Evolutionary conservation across 495 filamentous ascomycete species (phyloP), one percentile per base, ranked within the genome.

Genomic region (Hypoxylon crocopeplum): DNA sequence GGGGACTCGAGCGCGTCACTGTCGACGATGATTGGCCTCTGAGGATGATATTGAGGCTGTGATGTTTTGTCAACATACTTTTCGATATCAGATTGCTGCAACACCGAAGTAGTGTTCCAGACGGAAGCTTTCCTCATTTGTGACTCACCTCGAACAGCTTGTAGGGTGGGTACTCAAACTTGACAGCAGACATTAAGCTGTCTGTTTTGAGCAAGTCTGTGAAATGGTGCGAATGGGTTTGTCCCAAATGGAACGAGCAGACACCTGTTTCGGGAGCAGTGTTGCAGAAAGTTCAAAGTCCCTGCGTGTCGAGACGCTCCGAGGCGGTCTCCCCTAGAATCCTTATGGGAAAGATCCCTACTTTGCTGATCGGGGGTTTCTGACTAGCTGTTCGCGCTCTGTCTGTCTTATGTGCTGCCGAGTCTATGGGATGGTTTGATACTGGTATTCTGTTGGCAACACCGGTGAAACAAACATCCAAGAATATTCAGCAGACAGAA

Each of bases 141-240:
- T 32, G 48, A 72, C 78, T 74, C 52, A 81, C 78, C 71, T 80
- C 77, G 58, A 74, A 80, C 62, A 80, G 70, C 72, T 79, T 79
- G 62, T 79, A 81, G 45, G 73, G 68, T 50, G 76, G 73, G 59
- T 74, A 73, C 50, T 75, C 71, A 54, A 77, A 77, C 72, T 76
- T 81, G 56, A 72, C 62, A 48, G 72, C 62, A 74, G 78, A 81
- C 78, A 81, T 81, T 63, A 79, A 80, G 66, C 71, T 72, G 70
- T 73, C 69, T 71, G 42, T 49, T 53, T 25, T 22, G 39, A 59
- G 48, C 15, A 29, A 19, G 25, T 59, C 53, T 55, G 47, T 49
- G 38, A 24, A 32, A 47, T 25, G 19, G 57, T 33, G n/a, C 19
- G 38, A 39, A 42, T 24, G 32, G 33, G 30, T 54, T 48, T 50